Conservation (phyloP, 768 basidiomycete species). For the Boletus rufocinnamomeus region DNA sequence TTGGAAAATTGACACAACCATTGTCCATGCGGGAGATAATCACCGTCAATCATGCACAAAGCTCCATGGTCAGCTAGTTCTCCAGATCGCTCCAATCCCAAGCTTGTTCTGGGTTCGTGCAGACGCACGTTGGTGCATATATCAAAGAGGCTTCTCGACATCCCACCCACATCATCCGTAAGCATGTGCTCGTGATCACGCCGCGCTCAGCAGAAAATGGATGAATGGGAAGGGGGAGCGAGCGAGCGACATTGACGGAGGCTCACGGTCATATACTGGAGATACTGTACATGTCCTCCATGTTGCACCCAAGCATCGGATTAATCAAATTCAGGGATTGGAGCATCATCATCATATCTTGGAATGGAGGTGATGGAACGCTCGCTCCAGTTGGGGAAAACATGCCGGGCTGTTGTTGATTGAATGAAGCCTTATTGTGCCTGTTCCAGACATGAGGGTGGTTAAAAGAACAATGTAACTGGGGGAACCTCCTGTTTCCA, state of each 20-base stretch:
- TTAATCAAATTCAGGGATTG: slow-evolving; percentile 20
- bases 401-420: slow-evolving; percentile 1
- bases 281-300: slow-evolving; percentile 1
- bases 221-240: neutral
- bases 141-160: slow-evolving; percentile 4
- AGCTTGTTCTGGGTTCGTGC: slow-evolving; percentile 11
- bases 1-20: slow-evolving; percentile 3
- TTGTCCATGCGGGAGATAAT: slow-evolving; percentile 25
- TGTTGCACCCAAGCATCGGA: slow-evolving; percentile 12
- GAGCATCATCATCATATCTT: neutral
- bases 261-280: slow-evolving; percentile 20
- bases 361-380: slow-evolving; percentile 17
- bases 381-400: slow-evolving; percentile 1
- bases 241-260: neutral
- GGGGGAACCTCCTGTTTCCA: slow-evolving; percentile 20
- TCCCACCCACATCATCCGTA: neutral
- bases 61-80: neutral
- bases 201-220: slow-evolving; percentile 2
- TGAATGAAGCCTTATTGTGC: slow-evolving; percentile 11
- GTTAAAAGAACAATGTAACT: slow-evolving; percentile 12
- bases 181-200: neutral
- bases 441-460: slow-evolving; percentile 1
- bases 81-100: slow-evolving; percentile 8
- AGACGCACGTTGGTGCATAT: neutral
- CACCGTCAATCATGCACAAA: slow-evolving; percentile 25